Evolutionary conservation across 495 filamentous ascomycete species (phyloP), one percentile per base, ranked within the genome.

Genomic region (Cercophora newfieldiana): DNA sequence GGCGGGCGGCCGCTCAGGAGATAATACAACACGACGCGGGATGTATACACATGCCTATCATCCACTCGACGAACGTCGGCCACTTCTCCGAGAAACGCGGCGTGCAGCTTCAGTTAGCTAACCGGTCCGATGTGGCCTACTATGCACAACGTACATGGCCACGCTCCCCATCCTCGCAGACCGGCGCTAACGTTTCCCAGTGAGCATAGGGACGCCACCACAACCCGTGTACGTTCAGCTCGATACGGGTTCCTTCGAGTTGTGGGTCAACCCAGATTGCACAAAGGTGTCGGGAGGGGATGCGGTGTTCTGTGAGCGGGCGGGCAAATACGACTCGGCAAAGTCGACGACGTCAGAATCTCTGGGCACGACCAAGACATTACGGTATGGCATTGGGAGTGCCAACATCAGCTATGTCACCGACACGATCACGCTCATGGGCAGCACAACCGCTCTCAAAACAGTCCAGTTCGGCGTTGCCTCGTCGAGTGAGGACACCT

Each of bases 241-340:
- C 49, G 81, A 83, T 64, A 83, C 81, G 5, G 81, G 80, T 25
- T 82, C 80, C 10, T 82, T 82, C 67, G 80, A 83, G 70, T 71
- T 83, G 7, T 83, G 80, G 81, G 81, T 83, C 24, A 83, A 83
- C 65, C 81, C 81, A 0, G 76, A 81, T 66, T 83, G 80, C 63
- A 71, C 70, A 7, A 71, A 68, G 14, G 74, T 83, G 24, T 70
- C 70, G 2, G 66, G 67, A 4, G 63, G 73, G 7, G 80, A 82
- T 50, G 68, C 74, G 3, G 72, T 64, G 54, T 83, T 83, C 63
- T 83, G 81, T 71, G 61, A 72, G 7, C 79, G 74, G 25, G 68
- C 74, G 4, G 81, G 81, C 0, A 68, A 72, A 44, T 83, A 80
- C 62, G 73, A 80, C 53, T 50, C 76, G 4, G 57, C 72, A 10